These are phyloP conservation scores for Mortierella claussenii DNA, from an alignment of 192 early-diverging fungal genomes.

Conservation along the genomic window DNA sequence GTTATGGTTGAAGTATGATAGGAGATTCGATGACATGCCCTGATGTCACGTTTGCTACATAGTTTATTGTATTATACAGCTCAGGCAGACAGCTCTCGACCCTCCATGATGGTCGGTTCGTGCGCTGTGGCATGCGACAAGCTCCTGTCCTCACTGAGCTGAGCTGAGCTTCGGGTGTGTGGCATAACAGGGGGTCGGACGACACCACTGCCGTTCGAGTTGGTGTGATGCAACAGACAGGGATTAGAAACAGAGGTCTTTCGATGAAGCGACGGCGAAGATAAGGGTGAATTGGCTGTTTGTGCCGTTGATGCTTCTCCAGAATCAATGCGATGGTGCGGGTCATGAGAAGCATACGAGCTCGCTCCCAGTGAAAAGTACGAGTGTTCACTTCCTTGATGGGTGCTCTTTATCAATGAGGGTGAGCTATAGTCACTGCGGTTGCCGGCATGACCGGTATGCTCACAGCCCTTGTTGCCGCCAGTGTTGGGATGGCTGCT, in stretches of 20 bases:
- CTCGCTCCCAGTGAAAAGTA: background rate
- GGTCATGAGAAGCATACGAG: background rate
- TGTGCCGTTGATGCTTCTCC: background rate
- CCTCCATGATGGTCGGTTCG: slow-evolving; percentile 2
- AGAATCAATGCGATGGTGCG: background rate
- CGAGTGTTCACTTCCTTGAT: slow-evolving; percentile 5
- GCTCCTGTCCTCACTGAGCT: background rate
- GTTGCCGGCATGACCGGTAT: background rate
- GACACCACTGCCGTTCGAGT: slow-evolving; percentile 14
- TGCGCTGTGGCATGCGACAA: background rate
- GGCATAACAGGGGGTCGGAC: slow-evolving; percentile 39
- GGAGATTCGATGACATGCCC: too few relatives aligned
- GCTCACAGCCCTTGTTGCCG: too few relatives aligned
- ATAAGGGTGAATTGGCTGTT: background rate
- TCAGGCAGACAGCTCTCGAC: background rate
- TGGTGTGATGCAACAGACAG: slow-evolving; percentile 42
- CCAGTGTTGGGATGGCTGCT: too few relatives aligned
- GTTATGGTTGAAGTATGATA: too few relatives aligned
- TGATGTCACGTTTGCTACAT: too few relatives aligned
- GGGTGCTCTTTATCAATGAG: slow-evolving; percentile 1
- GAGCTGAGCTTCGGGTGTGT: slow-evolving; percentile 9
- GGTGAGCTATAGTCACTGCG: too few relatives aligned
- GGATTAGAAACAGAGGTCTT: slow-evolving; percentile 41
- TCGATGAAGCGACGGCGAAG: slow-evolving; percentile 1
- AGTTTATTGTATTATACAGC: background rate